Evolutionary conservation across 208 protist genomes (phyloP), one percentile per base, ranked within the genome.

Genomic region (Wallacemonas rigidus): DNA sequence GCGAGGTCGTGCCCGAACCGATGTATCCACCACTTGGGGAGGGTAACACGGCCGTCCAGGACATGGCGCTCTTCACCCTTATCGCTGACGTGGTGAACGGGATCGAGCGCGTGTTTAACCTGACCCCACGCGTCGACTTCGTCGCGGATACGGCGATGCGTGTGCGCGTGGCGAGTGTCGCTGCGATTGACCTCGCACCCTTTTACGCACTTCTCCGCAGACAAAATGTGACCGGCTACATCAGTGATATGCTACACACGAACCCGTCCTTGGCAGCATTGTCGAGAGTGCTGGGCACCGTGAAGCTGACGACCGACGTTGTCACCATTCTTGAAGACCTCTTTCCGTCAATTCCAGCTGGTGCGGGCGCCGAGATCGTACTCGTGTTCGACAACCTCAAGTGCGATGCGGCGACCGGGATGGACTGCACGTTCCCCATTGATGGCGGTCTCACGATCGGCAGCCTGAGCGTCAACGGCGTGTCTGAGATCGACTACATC

Each of bases 371-470:
- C 36, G 57, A 63, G 11, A 11, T 63, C 12, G 57, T 63, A 39
- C 38, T 63, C 36, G 38, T 44, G 57, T 63, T 47, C 57, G 44
- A 63, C 11, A 39, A 63, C 9, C 57, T 63, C 5, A 9, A 6
- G 11, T 63, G 57, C 57, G 57, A 63, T 39, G 36, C 57, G 6
- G 7, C 57, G 57, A 63, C 57, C 17, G 57, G 57, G 26, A 63
- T 63, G 57, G 57, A 63, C 57, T 63, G 57, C 57, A 63, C 57
- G 38, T 63, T 63, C 57, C 57, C 57, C 36, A 63, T 63, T 11
- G 57, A 5, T 8, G 57, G n/a, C 57, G 57, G 57, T 11, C 57
- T 63, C 5, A 63, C 26, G 11, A 43, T 63, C 35, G 1, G 7
- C 7, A 14, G 26, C 17, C 36, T 63, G 5, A 9, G 38, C 9